Evolutionary conservation across 441 rosid species (phyloP), one percentile per base, ranked within the genome.

Genomic region (Biscutella laevigata): DNA sequence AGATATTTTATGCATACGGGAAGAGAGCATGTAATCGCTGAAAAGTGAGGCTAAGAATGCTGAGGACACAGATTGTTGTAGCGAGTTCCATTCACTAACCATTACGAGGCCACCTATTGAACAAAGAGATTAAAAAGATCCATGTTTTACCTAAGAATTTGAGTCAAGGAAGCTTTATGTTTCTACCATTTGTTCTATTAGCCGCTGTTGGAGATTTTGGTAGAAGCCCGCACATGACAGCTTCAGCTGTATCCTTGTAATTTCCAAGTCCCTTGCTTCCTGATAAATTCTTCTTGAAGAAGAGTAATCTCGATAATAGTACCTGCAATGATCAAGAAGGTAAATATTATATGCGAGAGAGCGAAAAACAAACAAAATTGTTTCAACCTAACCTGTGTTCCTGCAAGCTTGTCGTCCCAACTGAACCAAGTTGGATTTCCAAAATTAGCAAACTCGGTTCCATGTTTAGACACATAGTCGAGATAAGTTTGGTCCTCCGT

Each of bases 371-470:
- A 14, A 28, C 9, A 38, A 2, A 45, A 15, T 5, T 32, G 28
- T 5, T 16, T 12, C 14, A 45, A 29, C 16, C 68, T 46, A 77
- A 81, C 96, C 86, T 88, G 95, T 16, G 83, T 71, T 61, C 94
- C 99, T 6, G 99, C 92, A 66, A 77, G 95, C 74, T 92, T 92
- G 48, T 84, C 74, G 57, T 92, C 97, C 99, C 99, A 92, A 61
- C 92, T 86, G 56, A 92, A 92, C 95, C 97, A 92, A 30, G 78
- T 79, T 1, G 99, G 95, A 60, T 70, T 86, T 22, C 90, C 97
- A 67, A 78, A 86, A 6, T 80, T 61, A 17, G 90, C 95, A 69
- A 67, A 92, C 8, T 53, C 70, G 1, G 77, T 53, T 51, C 97
- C 99, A 22, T 86, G 69, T 11, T 64, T 17, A 16, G 77, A 53